Percentiles rank a stretch among this genome's conserved stretches.
These are phyloP conservation scores for Pyrenophora seminiperda DNA, from an alignment of 2,329 filamentous ascomycete genomes.

Conservation along the genomic window DNA sequence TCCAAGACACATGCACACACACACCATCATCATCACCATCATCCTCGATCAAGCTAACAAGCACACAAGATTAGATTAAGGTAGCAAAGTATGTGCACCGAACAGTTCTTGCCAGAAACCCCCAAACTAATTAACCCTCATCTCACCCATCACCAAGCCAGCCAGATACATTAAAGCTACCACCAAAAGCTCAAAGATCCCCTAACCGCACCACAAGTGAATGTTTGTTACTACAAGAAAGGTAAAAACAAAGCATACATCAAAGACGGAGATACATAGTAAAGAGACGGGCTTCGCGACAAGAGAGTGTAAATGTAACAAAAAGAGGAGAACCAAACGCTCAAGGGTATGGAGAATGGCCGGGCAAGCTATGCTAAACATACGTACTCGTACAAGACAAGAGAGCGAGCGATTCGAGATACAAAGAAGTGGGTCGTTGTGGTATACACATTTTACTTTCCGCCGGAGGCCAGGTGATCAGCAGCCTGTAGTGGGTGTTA, in stretches of 20 bases:
- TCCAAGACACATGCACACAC: too few relatives aligned
- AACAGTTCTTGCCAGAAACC: not conserved
- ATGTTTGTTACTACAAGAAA: constrained; percentile 12
- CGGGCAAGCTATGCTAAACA: constrained; percentile 33
- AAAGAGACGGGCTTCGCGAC: constrained; percentile 8
- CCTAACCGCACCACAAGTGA: not conserved
- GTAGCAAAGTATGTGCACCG: not conserved
- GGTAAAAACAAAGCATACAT: not conserved
- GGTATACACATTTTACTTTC: constrained; percentile 7
- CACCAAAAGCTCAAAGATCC: too few relatives aligned
- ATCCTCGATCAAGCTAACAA: not conserved
- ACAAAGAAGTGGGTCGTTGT: not conserved
- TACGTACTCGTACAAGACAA: constrained; percentile 42
- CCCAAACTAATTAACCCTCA: too few relatives aligned
- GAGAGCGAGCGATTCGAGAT: constrained; percentile 15
- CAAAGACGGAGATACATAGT: not conserved
- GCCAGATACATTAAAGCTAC: too few relatives aligned
- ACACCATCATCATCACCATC: not conserved
- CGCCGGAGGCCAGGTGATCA: constrained; percentile 42
- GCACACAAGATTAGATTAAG: not conserved
- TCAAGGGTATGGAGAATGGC: constrained; percentile 25
- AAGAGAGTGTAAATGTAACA: not conserved
- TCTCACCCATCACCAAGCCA: too few relatives aligned
- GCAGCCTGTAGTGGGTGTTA: constrained; percentile 39
- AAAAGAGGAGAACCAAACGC: constrained; percentile 20